Evolutionary conservation across 2,329 filamentous ascomycete genomes (phyloP).

Genomic region (Colletotrichum tropicicola): DNA sequence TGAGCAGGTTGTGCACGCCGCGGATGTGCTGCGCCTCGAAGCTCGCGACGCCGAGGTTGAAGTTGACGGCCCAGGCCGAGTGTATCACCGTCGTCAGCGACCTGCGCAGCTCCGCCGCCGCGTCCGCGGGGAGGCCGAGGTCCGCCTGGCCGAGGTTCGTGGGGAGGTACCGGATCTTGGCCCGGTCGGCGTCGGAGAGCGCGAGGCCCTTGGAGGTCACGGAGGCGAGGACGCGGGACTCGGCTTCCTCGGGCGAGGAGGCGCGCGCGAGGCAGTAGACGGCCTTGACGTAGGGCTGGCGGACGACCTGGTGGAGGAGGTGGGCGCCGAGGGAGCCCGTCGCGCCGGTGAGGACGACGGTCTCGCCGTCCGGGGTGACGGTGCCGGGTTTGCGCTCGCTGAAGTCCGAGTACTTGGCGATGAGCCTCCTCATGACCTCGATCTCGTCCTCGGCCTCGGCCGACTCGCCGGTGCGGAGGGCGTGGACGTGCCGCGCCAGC

Average conservation of each 20-base stretch:
- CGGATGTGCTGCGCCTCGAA: conserved; percentile 57
- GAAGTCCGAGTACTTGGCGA: conserved; percentile 49
- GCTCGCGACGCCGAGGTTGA: conserved; percentile 56
- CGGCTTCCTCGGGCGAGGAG: conserved; percentile 40
- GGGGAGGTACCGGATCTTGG: conserved; percentile 48
- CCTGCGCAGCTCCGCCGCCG: conserved; percentile 36
- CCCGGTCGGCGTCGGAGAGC: conserved; percentile 42
- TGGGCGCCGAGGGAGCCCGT: conserved; percentile 71
- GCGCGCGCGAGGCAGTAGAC: conserved; percentile 61
- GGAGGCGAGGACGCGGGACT: conserved; percentile 39
- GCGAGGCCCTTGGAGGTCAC: conserved; percentile 44
- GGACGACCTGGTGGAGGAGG: conserved; percentile 64
- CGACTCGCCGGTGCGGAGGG: conserved; percentile 31
- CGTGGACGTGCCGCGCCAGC: conserved; percentile 42
- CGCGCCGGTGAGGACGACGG: conserved; percentile 63
- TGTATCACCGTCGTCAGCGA: conserved; percentile 55
- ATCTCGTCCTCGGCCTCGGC: conserved; percentile 36
- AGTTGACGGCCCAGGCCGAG: conserved; percentile 64
- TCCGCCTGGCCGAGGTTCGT: conserved; percentile 49
- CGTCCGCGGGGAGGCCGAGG: conserved; percentile 46
- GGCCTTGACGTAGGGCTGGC: conserved; percentile 62
- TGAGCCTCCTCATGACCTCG: conserved; percentile 41
- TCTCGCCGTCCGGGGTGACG: conserved; percentile 37
- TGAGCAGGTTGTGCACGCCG: conserved; percentile 54
- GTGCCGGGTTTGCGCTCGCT: conserved; percentile 33